Evolutionary conservation across 2,329 filamentous ascomycete genomes (phyloP).

Genomic region (Colletotrichum destructivum): DNA sequence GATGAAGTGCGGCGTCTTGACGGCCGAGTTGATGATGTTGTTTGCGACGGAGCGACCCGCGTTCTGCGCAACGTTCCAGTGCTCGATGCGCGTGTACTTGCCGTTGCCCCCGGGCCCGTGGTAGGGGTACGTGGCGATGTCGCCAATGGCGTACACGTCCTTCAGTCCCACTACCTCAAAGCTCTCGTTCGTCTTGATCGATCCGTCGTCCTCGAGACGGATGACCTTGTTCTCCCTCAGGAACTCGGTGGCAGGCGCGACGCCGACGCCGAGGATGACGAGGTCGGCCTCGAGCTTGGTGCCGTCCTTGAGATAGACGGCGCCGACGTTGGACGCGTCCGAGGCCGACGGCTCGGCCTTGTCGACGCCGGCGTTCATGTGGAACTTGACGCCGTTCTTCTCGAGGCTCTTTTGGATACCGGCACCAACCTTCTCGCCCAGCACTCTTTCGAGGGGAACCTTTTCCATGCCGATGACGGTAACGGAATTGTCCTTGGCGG

Average conservation of each 20-base stretch:
- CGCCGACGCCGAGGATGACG: conserved; percentile 92
- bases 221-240: conserved; percentile 80
- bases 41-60: conserved; percentile 84
- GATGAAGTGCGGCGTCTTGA: conserved; percentile 81
- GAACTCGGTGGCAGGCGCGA: conserved; percentile 87
- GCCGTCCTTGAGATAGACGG: conserved; percentile 87
- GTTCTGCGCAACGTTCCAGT: conserved; percentile 99
- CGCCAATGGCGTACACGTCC: conserved; percentile 92
- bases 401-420: conserved; percentile 86
- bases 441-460: conserved; percentile 86
- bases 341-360: conserved; percentile 81
- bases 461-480: conserved; percentile 91
- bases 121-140: conserved; percentile 97
- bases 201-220: conserved; percentile 86
- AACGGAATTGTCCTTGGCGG: conserved; percentile 84
- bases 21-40: conserved; percentile 78
- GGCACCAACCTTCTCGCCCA: conserved; percentile 85
- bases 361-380: conserved; percentile 85
- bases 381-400: conserved; percentile 90
- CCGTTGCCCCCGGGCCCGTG: conserved; percentile 88
- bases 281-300: conserved; percentile 88
- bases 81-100: conserved; percentile 86
- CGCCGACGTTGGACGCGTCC: conserved; percentile 81
- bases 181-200: conserved; percentile 82
- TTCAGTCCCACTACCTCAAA: conserved; percentile 83